These are phyloP conservation scores for Zizania palustris DNA, from an alignment of 202 grass and related monocot species.

Conservation along the genomic window DNA sequence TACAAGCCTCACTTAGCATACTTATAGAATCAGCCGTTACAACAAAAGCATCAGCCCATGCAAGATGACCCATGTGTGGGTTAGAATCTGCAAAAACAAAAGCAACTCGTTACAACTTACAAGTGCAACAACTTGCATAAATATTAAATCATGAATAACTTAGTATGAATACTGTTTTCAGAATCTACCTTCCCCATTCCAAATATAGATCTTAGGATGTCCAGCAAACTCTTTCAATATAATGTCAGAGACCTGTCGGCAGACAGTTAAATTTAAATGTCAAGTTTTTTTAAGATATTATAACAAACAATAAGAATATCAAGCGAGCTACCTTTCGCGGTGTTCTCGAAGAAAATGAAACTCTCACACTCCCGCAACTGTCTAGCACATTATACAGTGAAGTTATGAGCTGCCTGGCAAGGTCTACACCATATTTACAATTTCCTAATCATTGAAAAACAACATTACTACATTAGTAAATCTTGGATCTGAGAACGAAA, in stretches of 20 bases:
- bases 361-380: constrained; percentile 84
- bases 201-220: constrained; percentile 86
- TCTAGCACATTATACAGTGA: constrained; percentile 71
- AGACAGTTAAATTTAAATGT: constrained; percentile 18
- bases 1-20: constrained; percentile 95
- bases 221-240: constrained; percentile 64
- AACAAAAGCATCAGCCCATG: constrained; percentile 95
- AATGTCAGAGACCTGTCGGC: constrained; percentile 62
- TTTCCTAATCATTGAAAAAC: constrained; percentile 59
- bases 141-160: constrained; percentile 11
- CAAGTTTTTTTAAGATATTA: constrained; percentile 10
- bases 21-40: constrained; percentile 85
- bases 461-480: constrained; percentile 40
- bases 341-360: constrained; percentile 88
- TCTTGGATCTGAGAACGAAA: constrained; percentile 30
- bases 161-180: background rate
- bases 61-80: constrained; percentile 88
- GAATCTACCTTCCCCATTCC: constrained; percentile 76
- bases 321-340: constrained; percentile 63
- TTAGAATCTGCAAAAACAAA: constrained; percentile 66
- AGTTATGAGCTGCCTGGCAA: constrained; percentile 70
- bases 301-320: constrained; percentile 7
- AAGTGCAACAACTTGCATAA: constrained; percentile 31
- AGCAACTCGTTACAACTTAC: background rate
- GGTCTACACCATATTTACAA: constrained; percentile 81